Evolutionary conservation across 2,329 filamentous ascomycete species (phyloP).

Genomic region (Aureobasidium namibiae): DNA sequence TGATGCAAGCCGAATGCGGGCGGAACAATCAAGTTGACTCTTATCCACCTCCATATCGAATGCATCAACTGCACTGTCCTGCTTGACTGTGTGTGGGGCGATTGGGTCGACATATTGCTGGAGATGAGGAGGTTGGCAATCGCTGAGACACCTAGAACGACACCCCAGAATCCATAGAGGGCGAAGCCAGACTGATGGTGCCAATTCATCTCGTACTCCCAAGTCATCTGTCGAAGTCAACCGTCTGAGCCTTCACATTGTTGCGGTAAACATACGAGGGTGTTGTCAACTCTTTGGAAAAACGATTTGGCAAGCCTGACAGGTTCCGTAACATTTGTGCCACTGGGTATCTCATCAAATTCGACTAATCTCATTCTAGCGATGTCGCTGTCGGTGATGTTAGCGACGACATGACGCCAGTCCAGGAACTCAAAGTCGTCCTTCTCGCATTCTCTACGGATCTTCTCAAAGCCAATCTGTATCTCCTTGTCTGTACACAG

Average conservation of each 20-base stretch:
- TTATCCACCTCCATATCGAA: conserved; percentile 21
- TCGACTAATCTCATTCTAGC: background rate
- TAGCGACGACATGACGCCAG: background rate
- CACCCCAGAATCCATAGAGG: conserved; percentile 6
- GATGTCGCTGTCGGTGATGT: background rate
- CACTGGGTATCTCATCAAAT: background rate
- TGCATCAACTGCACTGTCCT: background rate
- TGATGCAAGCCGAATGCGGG: conserved; percentile 35
- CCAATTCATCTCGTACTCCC: conserved; percentile 7
- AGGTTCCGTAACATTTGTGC: background rate
- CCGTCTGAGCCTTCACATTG: background rate
- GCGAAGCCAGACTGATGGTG: conserved; percentile 2
- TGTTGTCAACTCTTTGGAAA: background rate
- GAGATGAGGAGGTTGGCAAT: background rate
- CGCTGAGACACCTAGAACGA: background rate
- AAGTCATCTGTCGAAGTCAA: background rate
- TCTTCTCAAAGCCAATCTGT: background rate
- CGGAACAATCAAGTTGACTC: conserved; percentile 35
- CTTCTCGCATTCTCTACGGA: background rate
- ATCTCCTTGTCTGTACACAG: background rate
- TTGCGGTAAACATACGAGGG: background rate
- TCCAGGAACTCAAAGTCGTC: background rate
- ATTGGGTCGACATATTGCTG: too few relatives aligned
- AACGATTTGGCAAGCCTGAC: background rate
- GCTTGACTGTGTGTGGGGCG: background rate